Conservation (phyloP, 164 flowering plant genomes). For the Tetrastigma voinierianum region DNA sequence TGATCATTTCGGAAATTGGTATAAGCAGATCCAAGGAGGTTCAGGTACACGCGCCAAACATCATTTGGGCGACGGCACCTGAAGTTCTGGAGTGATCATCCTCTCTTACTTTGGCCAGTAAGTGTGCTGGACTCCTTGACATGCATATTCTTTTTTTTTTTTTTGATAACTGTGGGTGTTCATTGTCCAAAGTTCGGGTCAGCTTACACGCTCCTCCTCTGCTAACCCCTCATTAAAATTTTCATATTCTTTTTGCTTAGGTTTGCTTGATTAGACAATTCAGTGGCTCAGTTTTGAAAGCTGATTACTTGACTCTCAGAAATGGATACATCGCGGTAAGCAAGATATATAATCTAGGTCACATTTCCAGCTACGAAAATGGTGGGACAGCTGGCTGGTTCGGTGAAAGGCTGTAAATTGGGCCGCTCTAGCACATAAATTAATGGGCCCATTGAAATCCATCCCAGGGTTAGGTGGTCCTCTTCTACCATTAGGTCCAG, state of each 20-base stretch:
- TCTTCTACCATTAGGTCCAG: not conserved
- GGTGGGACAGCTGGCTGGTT: too few relatives aligned
- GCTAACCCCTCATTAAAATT: not conserved
- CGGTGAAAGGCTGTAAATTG: too few relatives aligned
- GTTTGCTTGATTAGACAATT: constrained; percentile 35
- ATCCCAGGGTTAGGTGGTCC: not conserved
- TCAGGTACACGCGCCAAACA: constrained; percentile 33
- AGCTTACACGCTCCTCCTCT: too few relatives aligned
- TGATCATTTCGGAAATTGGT: not conserved
- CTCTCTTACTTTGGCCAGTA: constrained; percentile 27
- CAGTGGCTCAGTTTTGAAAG: constrained; percentile 26
- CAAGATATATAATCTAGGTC: constrained; percentile 2
- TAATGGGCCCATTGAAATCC: not conserved
- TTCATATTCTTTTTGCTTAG: constrained; percentile 6
- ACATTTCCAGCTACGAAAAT: not conserved
- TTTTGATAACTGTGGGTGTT: too few relatives aligned
- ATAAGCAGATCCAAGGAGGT: constrained; percentile 37
- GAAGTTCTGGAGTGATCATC: constrained; percentile 26
- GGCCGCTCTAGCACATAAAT: too few relatives aligned
- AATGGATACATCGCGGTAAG: constrained; percentile 34
- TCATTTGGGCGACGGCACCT: constrained; percentile 40
- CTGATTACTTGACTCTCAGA: constrained; percentile 37
- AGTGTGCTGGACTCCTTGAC: constrained; percentile 1
- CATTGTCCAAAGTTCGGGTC: too few relatives aligned
- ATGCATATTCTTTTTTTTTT: too few relatives aligned